phyloP scores from a whole-genome alignment of 2,329 filamentous ascomycete genomes.

The Paracorniculantispora psalliotae region DNA sequence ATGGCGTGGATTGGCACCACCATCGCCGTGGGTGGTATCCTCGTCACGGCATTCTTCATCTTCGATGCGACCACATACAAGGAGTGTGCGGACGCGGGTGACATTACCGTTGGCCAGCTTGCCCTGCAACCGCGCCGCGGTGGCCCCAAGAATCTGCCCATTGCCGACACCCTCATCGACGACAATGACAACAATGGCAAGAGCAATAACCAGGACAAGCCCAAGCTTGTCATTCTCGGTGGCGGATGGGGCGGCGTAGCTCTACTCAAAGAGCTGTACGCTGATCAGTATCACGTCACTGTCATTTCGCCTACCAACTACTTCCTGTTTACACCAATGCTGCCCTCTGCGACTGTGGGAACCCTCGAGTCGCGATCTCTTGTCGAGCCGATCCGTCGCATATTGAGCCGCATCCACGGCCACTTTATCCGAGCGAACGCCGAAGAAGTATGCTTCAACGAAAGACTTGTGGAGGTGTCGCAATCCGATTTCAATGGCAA shows the following conservation, averaged over 20 bases:
- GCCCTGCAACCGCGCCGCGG: conserved; percentile 77
- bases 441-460: conserved; percentile 84
- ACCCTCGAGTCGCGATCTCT: conserved; percentile 87
- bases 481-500: conserved; percentile 66
- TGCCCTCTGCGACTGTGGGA: conserved; percentile 93
- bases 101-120: conserved; percentile 78
- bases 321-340: conserved; percentile 97
- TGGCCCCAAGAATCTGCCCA: conserved; percentile 91
- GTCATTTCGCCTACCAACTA: conserved; percentile 93
- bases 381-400: conserved; percentile 86
- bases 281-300: conserved; percentile 92
- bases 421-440: conserved; percentile 88
- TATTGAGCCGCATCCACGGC: conserved; percentile 70
- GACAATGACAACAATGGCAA: conserved; percentile 76
- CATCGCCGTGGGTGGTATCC: conserved; percentile 61
- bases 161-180: conserved; percentile 81
- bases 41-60: conserved; percentile 80
- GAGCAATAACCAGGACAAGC: conserved; percentile 74
- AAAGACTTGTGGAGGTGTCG: conserved; percentile 83
- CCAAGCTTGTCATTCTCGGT: conserved; percentile 84
- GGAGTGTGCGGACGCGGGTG: conserved; percentile 59
- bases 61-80: conserved; percentile 93
- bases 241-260: conserved; percentile 95
- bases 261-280: conserved; percentile 81
- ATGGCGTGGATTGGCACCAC: conserved; percentile 64